These are phyloP conservation scores for Bretziella fagacearum DNA, from an alignment of 2,329 filamentous ascomycete species.

Conservation along the genomic window DNA sequence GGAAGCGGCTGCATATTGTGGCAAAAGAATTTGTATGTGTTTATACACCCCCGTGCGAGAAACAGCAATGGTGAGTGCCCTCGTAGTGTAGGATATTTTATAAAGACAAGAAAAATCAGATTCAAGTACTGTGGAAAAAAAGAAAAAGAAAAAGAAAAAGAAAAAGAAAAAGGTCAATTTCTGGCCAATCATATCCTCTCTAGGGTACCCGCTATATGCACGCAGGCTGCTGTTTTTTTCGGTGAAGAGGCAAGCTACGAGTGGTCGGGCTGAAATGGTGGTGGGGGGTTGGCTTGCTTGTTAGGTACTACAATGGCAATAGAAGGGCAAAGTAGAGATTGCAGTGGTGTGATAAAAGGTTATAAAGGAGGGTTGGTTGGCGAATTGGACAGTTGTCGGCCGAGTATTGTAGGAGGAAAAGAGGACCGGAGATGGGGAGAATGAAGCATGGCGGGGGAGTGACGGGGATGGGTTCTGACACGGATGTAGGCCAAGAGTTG, in stretches of 20 bases:
- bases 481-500: no score
- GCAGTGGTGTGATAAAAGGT: not conserved
- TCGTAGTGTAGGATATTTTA: not conserved
- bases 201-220: not conserved
- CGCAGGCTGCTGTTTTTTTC: not conserved
- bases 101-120: not conserved
- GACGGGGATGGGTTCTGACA: no score
- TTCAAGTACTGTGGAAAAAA: not conserved
- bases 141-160: no score
- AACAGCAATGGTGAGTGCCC: no score
- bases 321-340: not conserved
- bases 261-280: conserved; percentile 11
- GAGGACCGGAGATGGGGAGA: no score
- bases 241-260: conserved; percentile 4
- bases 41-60: not conserved
- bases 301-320: not conserved
- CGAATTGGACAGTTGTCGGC: no score
- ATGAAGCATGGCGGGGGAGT: no score
- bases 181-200: not conserved
- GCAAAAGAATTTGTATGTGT: not conserved
- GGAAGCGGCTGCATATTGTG: not conserved
- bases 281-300: no score
- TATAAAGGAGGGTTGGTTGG: no score
- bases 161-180: no score
- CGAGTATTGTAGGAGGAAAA: no score